Evolutionary conservation across 495 filamentous ascomycete species (phyloP).

Genomic region (Xylaria sp.): DNA sequence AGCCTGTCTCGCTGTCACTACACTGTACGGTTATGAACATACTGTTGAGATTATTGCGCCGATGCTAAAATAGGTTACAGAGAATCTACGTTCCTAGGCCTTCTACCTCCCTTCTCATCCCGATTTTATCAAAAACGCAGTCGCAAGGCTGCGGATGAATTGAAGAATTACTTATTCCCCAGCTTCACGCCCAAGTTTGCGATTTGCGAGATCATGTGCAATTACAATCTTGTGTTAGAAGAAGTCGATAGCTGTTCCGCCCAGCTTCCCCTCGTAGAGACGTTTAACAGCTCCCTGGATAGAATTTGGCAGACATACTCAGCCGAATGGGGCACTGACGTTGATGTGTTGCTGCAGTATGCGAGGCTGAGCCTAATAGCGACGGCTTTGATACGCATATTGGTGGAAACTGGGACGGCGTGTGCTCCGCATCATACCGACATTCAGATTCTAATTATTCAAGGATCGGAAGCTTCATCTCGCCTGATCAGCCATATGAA

Average conservation of each 20-base stretch:
- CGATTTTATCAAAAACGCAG: conserved; percentile 13
- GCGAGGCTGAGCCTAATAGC: conserved; percentile 12
- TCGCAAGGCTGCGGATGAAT: conserved; percentile 2
- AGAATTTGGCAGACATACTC: conserved; percentile 1
- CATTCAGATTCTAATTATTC: conserved; percentile 10
- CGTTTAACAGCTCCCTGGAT: conserved; percentile 13
- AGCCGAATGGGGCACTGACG: conserved; percentile 13
- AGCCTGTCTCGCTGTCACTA: conserved; percentile 13
- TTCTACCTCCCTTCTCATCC: conserved; percentile 15
- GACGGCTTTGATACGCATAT: conserved; percentile 16
- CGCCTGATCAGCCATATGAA: conserved; percentile 8
- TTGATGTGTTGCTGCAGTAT: conserved; percentile 12
- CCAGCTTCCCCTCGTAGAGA: conserved; percentile 15
- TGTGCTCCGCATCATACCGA: background rate
- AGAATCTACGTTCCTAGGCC: conserved; percentile 21
- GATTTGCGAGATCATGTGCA: conserved; percentile 5
- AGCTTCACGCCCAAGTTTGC: conserved; percentile 12
- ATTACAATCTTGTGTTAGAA: conserved; percentile 15
- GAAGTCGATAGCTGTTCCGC: conserved; percentile 13
- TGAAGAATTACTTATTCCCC: background rate
- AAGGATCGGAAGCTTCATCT: conserved; percentile 9
- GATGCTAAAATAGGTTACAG: background rate
- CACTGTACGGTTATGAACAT: conserved; percentile 7
- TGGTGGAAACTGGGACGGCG: background rate
- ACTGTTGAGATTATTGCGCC: too few species aligned